Evolutionary conservation across 345 rosid species (phyloP).

Genomic region (Crucihimalaya himalaica): DNA sequence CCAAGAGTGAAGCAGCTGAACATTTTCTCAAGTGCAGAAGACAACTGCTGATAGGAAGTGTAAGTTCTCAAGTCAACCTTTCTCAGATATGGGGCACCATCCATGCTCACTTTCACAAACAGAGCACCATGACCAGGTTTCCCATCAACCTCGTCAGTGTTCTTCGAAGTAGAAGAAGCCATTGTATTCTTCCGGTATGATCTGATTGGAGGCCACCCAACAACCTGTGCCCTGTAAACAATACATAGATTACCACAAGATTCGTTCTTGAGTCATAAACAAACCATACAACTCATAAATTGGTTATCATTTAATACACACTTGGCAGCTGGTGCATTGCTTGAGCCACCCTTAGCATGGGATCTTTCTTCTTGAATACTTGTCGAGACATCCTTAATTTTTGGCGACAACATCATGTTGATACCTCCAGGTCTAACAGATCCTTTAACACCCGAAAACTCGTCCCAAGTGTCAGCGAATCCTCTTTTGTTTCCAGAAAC

Average conservation of each 20-base stretch:
- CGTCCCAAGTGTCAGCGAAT: constrained; percentile 71
- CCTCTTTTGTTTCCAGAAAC: constrained; percentile 85
- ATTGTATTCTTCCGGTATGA: constrained; percentile 76
- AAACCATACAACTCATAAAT: neutral
- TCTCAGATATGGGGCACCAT: constrained; percentile 90
- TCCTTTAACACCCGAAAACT: constrained; percentile 63
- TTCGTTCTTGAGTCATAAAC: neutral
- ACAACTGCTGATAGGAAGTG: constrained; percentile 67
- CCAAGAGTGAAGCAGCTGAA: constrained; percentile 90
- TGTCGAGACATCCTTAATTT: constrained; percentile 46
- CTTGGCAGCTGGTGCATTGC: constrained; percentile 75
- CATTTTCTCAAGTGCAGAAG: constrained; percentile 92
- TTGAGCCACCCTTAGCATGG: constrained; percentile 36
- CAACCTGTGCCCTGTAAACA: constrained; percentile 76
- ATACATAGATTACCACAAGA: constrained; percentile 6
- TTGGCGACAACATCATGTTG: constrained; percentile 50
- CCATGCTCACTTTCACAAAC: constrained; percentile 94
- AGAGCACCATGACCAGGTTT: constrained; percentile 70
- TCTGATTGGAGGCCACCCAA: constrained; percentile 96
- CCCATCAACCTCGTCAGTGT: constrained; percentile 86
- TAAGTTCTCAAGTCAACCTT: constrained; percentile 81
- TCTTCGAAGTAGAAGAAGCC: constrained; percentile 66
- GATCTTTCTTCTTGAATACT: constrained; percentile 48
- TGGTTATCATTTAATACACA: constrained; percentile 36
- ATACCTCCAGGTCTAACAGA: constrained; percentile 55